These are phyloP conservation scores for Tolypocladium pustulatum DNA, from an alignment of 2,329 filamentous ascomycete species.

Conservation along the genomic window DNA sequence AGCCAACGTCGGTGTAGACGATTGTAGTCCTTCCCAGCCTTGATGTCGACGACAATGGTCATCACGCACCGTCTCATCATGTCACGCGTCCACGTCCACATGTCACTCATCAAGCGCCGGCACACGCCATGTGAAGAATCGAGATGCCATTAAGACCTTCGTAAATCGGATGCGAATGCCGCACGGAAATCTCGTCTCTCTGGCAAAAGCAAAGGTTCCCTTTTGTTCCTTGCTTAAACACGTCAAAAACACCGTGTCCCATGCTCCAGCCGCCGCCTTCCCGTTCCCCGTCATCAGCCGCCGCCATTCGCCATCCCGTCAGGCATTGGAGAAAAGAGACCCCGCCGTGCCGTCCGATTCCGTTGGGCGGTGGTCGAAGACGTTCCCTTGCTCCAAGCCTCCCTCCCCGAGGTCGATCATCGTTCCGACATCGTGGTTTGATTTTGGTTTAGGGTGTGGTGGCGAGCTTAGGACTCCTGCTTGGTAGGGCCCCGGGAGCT, in stretches of 20 bases:
- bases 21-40: not conserved
- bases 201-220: slow-evolving; percentile 15
- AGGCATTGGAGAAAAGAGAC: not conserved
- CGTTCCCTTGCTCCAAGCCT: not conserved
- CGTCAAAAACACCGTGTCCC: slow-evolving; percentile 23
- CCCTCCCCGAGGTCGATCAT: slow-evolving; percentile 2
- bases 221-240: slow-evolving; percentile 20
- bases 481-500: slow-evolving; percentile 45
- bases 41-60: not conserved
- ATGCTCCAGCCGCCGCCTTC: slow-evolving; percentile 21
- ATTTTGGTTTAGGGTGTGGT: slow-evolving; percentile 4
- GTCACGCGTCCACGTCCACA: not conserved
- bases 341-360: not conserved
- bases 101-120: slow-evolving; percentile 7
- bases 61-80: not conserved
- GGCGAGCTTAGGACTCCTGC: slow-evolving; percentile 10
- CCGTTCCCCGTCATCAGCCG: not conserved
- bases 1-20: not conserved
- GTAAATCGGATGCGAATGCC: slow-evolving; percentile 15
- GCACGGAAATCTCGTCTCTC: slow-evolving; percentile 16
- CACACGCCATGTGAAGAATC: slow-evolving; percentile 12
- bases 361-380: not conserved
- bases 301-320: not conserved
- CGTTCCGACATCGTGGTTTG: slow-evolving; percentile 4
- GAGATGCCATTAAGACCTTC: slow-evolving; percentile 24